Base-by-base conservation (phyloP, 2,329 filamentous ascomycete genomes). In the Coniella vitis region DNA sequence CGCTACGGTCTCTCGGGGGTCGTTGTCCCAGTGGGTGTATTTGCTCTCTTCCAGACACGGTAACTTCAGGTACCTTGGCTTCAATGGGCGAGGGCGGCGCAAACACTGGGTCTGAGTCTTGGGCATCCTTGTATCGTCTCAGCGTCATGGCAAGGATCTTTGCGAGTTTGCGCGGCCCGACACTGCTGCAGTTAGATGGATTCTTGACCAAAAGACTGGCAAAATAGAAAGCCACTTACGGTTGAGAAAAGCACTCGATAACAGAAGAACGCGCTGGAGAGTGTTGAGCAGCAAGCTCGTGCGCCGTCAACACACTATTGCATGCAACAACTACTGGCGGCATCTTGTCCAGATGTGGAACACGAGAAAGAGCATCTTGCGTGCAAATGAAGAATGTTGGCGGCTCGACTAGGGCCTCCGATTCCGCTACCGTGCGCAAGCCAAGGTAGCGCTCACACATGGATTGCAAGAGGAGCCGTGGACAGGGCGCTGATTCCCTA, bases 181-280 rank as follows among this genome's bases (percentile, higher is more conserved):
- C 31, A n/a, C 44, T 46, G 44, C 17, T 21, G n/a, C 3, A 3
- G 36, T 46, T 12, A 46, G 44, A 35, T 16, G 12, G 14, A 25
- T 12, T 8, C 21, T 3, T 13, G 7, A 16, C 10, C 34, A 29
- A n/a, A 10, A 14, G 19, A 7, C 4, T n/a, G n/a, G 38, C 12
- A n/a, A 16, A 29, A 29, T 10, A 29, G 10, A 29, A 29, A 29
- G 22, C 20, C 2, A 46, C 50, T 49, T 41, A 52, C 50, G 51
- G 51, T 20, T 53, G 51, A 22, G 51, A 48, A 12, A 53, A 44
- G 34, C 34, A 53, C 20, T 53, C 51, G 7, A 21, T 48, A 2
- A 51, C 19, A 22, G 12, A 19, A 10, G 48, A 41, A n/a, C 34
- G 37, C 5, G 7, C 20, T 2, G 40, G 9, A 3, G 48, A 37